These are phyloP conservation scores for Cladorrhinum sp. DNA, from an alignment of 2,329 filamentous ascomycete species.

Conservation along the genomic window DNA sequence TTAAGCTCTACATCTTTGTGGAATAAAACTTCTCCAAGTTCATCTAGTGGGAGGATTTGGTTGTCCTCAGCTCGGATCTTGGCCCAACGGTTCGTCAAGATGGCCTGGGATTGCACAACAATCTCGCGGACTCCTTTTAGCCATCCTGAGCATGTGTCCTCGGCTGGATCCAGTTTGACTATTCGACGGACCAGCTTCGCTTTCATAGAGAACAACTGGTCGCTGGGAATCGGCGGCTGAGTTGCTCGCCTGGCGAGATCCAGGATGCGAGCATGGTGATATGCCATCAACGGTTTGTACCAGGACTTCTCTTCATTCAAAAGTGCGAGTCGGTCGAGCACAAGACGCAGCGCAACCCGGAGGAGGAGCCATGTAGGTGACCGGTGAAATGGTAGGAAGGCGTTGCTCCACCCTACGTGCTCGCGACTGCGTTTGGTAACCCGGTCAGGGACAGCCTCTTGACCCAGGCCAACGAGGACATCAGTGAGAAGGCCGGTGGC, in stretches of 20 bases:
- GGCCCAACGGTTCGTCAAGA: slow-evolving; percentile 13
- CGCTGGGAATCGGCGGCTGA: not conserved
- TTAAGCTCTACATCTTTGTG: slow-evolving; percentile 14
- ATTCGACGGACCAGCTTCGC: slow-evolving; percentile 22
- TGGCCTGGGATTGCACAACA: not conserved
- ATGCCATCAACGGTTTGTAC: slow-evolving; percentile 21
- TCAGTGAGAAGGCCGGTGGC: slow-evolving; percentile 20
- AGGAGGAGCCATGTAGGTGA: slow-evolving; percentile 25
- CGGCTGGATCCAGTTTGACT: slow-evolving; percentile 14
- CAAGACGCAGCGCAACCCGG: slow-evolving; percentile 21
- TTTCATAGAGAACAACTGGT: slow-evolving; percentile 17
- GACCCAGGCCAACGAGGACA: slow-evolving; percentile 15
- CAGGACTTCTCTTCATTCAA: not conserved
- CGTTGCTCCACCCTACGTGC: slow-evolving; percentile 17
- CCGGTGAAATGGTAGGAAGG: slow-evolving; percentile 16
- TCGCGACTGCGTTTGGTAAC: slow-evolving; percentile 23
- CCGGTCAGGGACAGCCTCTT: slow-evolving; percentile 7
- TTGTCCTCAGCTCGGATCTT: not conserved
- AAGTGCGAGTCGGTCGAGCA: slow-evolving; percentile 10
- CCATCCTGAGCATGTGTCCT: slow-evolving; percentile 4
- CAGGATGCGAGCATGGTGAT: slow-evolving; percentile 20
- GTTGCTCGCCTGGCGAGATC: not conserved
- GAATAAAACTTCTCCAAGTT: slow-evolving; percentile 13
- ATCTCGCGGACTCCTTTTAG: not conserved
- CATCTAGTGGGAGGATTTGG: not conserved